Conservation (phyloP, 768 basidiomycete genomes). For the Leccinum subtestaceum region DNA sequence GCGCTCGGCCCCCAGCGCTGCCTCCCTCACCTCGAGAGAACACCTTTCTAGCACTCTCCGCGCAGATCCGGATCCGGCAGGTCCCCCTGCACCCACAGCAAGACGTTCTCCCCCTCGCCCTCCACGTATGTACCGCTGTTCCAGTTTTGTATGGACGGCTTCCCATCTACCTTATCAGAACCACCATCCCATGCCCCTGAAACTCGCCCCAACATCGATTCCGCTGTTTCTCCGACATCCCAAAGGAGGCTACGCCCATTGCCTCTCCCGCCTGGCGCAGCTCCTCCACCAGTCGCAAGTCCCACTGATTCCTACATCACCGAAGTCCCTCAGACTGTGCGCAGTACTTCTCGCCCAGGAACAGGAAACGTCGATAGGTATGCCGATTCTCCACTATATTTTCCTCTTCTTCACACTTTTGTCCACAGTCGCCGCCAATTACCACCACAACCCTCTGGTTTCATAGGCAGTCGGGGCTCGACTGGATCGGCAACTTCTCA, state of each 20-base stretch:
- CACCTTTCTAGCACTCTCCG: slow-evolving; percentile 20
- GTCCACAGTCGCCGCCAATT: slow-evolving; percentile 29
- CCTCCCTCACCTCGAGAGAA: slow-evolving; percentile 20
- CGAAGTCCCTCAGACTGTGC: slow-evolving; percentile 12
- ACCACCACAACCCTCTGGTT: slow-evolving; percentile 19
- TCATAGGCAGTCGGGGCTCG: slow-evolving; percentile 18
- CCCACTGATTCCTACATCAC: slow-evolving; percentile 16
- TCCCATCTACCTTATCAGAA: slow-evolving; percentile 5
- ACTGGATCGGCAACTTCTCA: slow-evolving; percentile 21
- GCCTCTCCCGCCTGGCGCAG: slow-evolving; percentile 26
- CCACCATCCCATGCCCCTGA: slow-evolving; percentile 20
- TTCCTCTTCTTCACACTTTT: not conserved
- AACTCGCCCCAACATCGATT: slow-evolving; percentile 19
- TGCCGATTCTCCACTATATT: not conserved
- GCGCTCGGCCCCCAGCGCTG: slow-evolving; percentile 19
- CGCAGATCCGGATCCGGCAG: slow-evolving; percentile 17
- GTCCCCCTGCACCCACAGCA: slow-evolving; percentile 8
- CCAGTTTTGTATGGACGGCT: not conserved
- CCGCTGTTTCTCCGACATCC: slow-evolving; percentile 28
- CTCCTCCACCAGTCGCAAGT: slow-evolving; percentile 9
- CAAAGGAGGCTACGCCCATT: slow-evolving; percentile 30
- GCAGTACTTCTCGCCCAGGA: slow-evolving; percentile 23
- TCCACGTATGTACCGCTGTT: slow-evolving; percentile 19
- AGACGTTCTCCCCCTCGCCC: slow-evolving; percentile 21
- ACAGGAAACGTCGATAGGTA: slow-evolving; percentile 28